Evolutionary conservation across 345 rosid species (phyloP).

Genomic region (Melaleuca alternifolia): DNA sequence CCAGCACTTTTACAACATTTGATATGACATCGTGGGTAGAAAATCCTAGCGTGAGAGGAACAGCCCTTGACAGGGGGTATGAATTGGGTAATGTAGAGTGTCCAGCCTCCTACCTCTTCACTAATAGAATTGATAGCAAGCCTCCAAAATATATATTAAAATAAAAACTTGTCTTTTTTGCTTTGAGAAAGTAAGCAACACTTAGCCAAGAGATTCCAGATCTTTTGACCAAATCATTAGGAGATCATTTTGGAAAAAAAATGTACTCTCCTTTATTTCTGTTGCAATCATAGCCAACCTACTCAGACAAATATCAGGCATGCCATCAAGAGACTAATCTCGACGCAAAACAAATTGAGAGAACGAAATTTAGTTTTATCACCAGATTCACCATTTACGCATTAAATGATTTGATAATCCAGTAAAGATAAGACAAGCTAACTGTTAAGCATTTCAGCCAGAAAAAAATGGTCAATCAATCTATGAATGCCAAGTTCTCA

Average conservation of each 20-base stretch:
- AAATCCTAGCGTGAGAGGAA: background rate
- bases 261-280: background rate
- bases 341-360: background rate
- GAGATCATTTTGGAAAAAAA: background rate
- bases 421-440: background rate
- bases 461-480: background rate
- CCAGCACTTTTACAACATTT: background rate
- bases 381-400: background rate
- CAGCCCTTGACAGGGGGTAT: background rate
- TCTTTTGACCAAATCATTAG: background rate
- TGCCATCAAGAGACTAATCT: background rate
- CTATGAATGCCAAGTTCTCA: background rate
- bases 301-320: background rate
- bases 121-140: background rate
- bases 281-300: background rate
- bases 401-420: background rate
- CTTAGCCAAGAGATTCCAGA: background rate
- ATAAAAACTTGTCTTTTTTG: background rate
- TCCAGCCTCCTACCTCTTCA: background rate
- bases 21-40: background rate
- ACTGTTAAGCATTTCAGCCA: background rate
- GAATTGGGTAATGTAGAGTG: background rate
- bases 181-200: background rate
- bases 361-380: background rate
- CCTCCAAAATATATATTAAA: background rate